Evolutionary conservation across 2,329 filamentous ascomycete genomes (phyloP), one percentile per base, ranked within the genome.

Genomic region (Intubia oerlemansii): DNA sequence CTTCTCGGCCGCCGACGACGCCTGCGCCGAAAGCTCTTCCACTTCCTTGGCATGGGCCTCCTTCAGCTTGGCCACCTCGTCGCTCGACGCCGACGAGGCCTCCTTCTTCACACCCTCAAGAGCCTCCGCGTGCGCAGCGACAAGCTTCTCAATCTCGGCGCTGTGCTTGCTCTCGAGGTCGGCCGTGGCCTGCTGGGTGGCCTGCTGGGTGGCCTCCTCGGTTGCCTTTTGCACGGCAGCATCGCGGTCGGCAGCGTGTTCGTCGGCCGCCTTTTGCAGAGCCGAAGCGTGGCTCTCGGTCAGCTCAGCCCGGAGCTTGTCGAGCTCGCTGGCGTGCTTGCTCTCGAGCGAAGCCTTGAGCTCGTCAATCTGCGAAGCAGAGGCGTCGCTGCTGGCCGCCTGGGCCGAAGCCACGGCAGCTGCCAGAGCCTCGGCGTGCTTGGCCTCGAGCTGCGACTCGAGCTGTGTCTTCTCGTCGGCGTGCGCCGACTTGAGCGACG

Each of bases 401-500:
- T n/a, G n/a, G n/a, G n/a, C n/a, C 11, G 37, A 37, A 24, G 26
- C 26, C 18, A 39, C 39, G 1, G 39, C 34, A 9, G 41, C 41
- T 4, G 36, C 31, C 2, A 52, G 29, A 16, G 45, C 44, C 24
- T 44, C 40, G 7, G 42, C 42, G 22, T 54, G 47, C 25, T 39
- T 41, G 10, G 45, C 40, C 27, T 43, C 41, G 7, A 53, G 35
- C 26, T 46, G 39, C 33, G 54, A 44, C 27, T 43, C 41, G 7
- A 53, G 35, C 26, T 46, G 39, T 32, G 54, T 44, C 36, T 48
- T 54, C 28, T 54, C 49, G 7, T 48, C 39, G 1, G 45, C 45
- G 17, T 49, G 44, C 22, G 62, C 62, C 19, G 47, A 47, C 44
- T 69, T 62, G 8, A 73, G 42, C 40, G 65, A 64, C 49, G 68